Base-by-base conservation (phyloP, 352 stramenopile genomes). In the Pythium pyrilobum region DNA sequence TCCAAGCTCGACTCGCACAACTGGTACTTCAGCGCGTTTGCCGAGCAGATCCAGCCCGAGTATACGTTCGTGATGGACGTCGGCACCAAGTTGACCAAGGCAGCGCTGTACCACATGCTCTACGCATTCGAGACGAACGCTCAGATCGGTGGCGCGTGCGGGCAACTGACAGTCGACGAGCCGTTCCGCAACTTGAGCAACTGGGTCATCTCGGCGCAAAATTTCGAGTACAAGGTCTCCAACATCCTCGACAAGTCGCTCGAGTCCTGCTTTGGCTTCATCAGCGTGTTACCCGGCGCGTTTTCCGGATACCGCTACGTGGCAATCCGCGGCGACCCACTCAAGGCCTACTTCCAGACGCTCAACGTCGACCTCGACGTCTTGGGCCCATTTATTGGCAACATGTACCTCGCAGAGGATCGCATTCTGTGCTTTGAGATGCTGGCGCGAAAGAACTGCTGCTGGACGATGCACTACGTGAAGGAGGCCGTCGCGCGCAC, bases 141-240 rank as follows among this genome's bases (percentile, higher is more conserved):
- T 7, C 82, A 93, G 52, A 86, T 95, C 32, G 85, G 82, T 44
- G 85, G 84, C 25, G 81, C 81, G 2, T 95, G 84, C 47, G 84
- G 84, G 1, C 81, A 95, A 40, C 66, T 95, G 21, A 74, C 81
- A 0, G 84, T 95, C 23, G 84, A 95, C 13, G 71, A 91, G n/a
- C 81, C 84, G 18, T 86, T 88, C 45, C 72, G 75, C 33, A 85
- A 92, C 56, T 56, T 95, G 61, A 89, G 75, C 62, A 95, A 95
- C 43, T 95, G 81, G 81, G 81, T 95, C 59, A 66, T 95, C 15
- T 89, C 79, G 18, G 85, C 85, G 9, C 85, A 95, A 50, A 72
- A 93, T 47, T 95, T 95, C 41, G 85, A 95, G 73, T 95, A 95
- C 79, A 93, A 93, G 56, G 92, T 93, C 40, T 90, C 79, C 39